phyloP scores from a whole-genome alignment of 164 flowering plant species.

The Chloranthus sessilifolius region DNA sequence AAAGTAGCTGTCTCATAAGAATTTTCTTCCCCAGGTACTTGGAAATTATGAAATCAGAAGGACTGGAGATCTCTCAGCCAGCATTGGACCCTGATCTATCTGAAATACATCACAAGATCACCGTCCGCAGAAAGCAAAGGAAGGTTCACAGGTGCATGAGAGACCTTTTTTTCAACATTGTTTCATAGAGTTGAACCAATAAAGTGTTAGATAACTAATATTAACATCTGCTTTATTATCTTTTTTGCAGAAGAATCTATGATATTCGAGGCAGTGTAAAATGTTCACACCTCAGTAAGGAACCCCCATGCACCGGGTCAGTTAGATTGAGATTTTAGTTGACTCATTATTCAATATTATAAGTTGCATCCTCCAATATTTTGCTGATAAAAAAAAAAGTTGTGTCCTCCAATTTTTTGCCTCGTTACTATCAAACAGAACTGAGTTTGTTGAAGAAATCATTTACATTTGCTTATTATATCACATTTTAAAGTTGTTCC shows the following conservation, averaged over 20 bases:
- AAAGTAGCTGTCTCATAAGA: no score
- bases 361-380: no score
- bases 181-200: neutral
- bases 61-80: slow-evolving; percentile 93
- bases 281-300: slow-evolving; percentile 64
- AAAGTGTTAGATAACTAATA: neutral
- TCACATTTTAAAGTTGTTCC: no score
- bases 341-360: no score
- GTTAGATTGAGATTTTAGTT: no score
- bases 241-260: slow-evolving; percentile 72
- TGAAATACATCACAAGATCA: slow-evolving; percentile 88
- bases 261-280: slow-evolving; percentile 60
- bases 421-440: no score
- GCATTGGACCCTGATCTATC: slow-evolving; percentile 83
- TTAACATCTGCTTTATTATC: neutral
- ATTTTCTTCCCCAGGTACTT: slow-evolving; percentile 52
- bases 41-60: slow-evolving; percentile 67
- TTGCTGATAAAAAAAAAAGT: no score
- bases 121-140: slow-evolving; percentile 54
- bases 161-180: neutral
- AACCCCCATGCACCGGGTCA: slow-evolving; percentile 97
- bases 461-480: no score
- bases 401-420: no score
- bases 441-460: no score
- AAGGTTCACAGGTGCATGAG: slow-evolving; percentile 60